These are phyloP conservation scores for Phalaenopsis equestris DNA, from an alignment of 106 monocot species.

Conservation along the genomic window DNA sequence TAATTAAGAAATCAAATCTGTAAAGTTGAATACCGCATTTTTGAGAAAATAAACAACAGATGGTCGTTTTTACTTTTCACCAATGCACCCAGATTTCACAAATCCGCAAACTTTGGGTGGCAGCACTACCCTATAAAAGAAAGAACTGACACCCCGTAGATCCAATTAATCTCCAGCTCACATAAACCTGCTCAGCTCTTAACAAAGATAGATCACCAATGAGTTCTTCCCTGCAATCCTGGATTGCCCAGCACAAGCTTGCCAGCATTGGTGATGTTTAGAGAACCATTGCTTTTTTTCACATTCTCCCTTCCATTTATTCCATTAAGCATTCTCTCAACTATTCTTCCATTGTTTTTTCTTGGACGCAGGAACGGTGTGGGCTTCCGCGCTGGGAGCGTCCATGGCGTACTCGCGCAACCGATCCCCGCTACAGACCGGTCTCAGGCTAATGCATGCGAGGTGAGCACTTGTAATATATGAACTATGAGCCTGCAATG, in stretches of 20 bases:
- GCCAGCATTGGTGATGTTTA: slow-evolving; percentile 1
- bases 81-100: too few relatives aligned
- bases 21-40: too few relatives aligned
- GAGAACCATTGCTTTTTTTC: not conserved
- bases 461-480: slow-evolving; percentile 20
- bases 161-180: too few relatives aligned
- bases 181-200: too few relatives aligned
- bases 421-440: slow-evolving; percentile 38
- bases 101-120: too few relatives aligned
- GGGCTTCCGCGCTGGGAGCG: slow-evolving; percentile 49
- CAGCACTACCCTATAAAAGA: too few relatives aligned
- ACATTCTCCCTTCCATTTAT: not conserved
- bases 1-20: too few relatives aligned
- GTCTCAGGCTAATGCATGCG: slow-evolving; percentile 60
- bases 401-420: slow-evolving; percentile 36
- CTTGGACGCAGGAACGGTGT: slow-evolving; percentile 26
- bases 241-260: slow-evolving; percentile 10
- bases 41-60: too few relatives aligned
- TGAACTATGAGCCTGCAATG: not conserved
- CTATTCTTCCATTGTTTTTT: too few relatives aligned
- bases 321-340: not conserved
- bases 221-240: slow-evolving; percentile 1
- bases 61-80: too few relatives aligned
- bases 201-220: not conserved
- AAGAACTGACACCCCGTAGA: too few relatives aligned